Evolutionary conservation across 805 yeast species (phyloP), one percentile per base, ranked within the genome.

Genomic region (Kuraishia ogatae): DNA sequence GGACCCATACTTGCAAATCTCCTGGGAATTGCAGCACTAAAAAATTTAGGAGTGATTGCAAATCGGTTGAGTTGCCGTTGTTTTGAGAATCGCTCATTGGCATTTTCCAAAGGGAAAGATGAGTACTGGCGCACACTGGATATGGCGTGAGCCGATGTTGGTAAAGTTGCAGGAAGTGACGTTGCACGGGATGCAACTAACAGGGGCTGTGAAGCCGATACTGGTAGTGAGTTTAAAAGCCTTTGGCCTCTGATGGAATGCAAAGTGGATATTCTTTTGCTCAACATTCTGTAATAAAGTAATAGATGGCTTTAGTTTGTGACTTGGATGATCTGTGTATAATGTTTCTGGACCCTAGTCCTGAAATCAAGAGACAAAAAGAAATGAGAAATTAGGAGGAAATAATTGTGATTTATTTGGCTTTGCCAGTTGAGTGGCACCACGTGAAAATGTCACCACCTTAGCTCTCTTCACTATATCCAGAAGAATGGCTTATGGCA

Each of bases 1-100:
- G 43, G 43, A 5, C 43, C 54, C 26, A 22, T 47, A 10, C 46
- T 47, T n/a, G 54, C 54, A 52, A 48, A 51, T 21, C 53, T 20
- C 26, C 17, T 28, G 11, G 26, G 10, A n/a, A 39, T 21, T 28
- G 39, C 20, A 1, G 53, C 28, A 19, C 49, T 15, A 15, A 17
- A 21, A 7, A 35, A 11, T 13, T 17, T 28, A 21, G 46, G 11
- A 13, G 21, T n/a, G 23, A 28, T 5, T 19, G 48, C 19, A 15
- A 35, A 35, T 11, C 43, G 6, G 43, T 11, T 35, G 43, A 15
- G 43, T 15, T 35, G 43, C n/a, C n/a, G 7, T 3, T 35, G 43
- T 35, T 5, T 11, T 15, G n/a, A 13, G 17, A 8, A 15, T 11
- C 4, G 3, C n/a, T 35, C 43, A 26, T 26, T 26, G 17, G 43